These are phyloP conservation scores for Metschnikowia drakensbergensis DNA, from an alignment of 805 yeast species.

Conservation along the genomic window DNA sequence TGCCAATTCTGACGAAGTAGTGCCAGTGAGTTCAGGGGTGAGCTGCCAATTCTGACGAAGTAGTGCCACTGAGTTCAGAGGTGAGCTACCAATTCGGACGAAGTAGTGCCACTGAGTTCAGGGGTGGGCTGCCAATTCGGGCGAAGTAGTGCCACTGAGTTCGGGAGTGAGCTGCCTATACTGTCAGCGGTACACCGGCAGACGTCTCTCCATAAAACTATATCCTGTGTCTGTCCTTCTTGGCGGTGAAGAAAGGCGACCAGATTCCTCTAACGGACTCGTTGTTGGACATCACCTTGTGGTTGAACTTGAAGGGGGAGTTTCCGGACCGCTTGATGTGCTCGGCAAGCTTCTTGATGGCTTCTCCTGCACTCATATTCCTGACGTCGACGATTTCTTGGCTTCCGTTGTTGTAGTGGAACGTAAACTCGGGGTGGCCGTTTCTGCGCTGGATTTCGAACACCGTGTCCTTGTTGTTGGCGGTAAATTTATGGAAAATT, in stretches of 20 bases:
- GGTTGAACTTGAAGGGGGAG: constrained; percentile 57
- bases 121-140: no score
- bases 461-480: constrained; percentile 59
- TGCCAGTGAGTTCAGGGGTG: no score
- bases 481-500: constrained; percentile 58
- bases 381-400: constrained; percentile 62
- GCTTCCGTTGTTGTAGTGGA: constrained; percentile 34
- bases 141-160: no score
- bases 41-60: no score
- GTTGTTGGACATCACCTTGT: constrained; percentile 72
- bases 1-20: no score
- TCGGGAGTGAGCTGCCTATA: no score
- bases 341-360: constrained; percentile 61
- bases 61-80: no score
- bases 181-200: no score
- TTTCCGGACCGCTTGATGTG: constrained; percentile 71
- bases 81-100: no score
- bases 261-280: constrained; percentile 91
- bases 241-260: constrained; percentile 85
- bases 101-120: no score
- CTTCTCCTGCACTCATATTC: constrained; percentile 59
- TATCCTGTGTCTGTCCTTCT: constrained; percentile 39
- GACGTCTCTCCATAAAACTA: constrained; percentile 10
- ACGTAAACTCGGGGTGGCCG: constrained; percentile 76
- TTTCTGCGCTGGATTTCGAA: constrained; percentile 64